Conservation (phyloP, 768 basidiomycete genomes). For the Symmetrospora coprosmae region DNA sequence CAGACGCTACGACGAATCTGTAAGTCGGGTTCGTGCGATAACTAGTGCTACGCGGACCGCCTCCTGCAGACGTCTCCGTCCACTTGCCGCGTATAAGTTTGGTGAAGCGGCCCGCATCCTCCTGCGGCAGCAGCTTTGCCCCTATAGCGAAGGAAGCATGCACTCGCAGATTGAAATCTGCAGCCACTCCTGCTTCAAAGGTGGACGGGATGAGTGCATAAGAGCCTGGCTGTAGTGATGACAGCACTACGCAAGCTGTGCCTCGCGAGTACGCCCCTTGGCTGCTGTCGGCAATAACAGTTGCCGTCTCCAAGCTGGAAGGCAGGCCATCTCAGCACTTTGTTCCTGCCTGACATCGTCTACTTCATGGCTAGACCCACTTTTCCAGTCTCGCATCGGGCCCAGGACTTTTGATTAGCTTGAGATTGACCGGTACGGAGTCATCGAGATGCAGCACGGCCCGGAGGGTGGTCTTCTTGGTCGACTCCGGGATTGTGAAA, state of each 20-base stretch:
- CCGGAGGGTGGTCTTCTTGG: background rate
- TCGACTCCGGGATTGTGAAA: background rate
- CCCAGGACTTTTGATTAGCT: background rate
- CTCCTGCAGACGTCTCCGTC: background rate
- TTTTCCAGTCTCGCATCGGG: too few species aligned
- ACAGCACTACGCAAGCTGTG: too few species aligned
- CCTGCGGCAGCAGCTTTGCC: background rate
- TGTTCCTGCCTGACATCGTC: too few species aligned
- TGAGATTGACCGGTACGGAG: background rate
- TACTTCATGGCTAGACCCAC: too few species aligned
- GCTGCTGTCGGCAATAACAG: background rate
- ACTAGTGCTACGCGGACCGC: background rate
- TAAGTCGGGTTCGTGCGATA: too few species aligned
- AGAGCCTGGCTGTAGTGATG: too few species aligned
- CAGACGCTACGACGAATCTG: too few species aligned
- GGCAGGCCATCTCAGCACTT: background rate
- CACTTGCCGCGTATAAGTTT: background rate
- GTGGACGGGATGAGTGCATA: conserved; percentile 3
- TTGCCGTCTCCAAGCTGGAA: background rate
- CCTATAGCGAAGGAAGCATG: background rate
- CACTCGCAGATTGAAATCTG: background rate
- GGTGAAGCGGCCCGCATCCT: background rate
- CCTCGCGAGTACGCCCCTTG: background rate
- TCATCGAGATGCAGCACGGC: background rate
- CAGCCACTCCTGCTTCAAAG: background rate